Evolutionary conservation across 495 filamentous ascomycete species (phyloP), one percentile per base, ranked within the genome.

Genomic region (Hyaloscypha bicolor): DNA sequence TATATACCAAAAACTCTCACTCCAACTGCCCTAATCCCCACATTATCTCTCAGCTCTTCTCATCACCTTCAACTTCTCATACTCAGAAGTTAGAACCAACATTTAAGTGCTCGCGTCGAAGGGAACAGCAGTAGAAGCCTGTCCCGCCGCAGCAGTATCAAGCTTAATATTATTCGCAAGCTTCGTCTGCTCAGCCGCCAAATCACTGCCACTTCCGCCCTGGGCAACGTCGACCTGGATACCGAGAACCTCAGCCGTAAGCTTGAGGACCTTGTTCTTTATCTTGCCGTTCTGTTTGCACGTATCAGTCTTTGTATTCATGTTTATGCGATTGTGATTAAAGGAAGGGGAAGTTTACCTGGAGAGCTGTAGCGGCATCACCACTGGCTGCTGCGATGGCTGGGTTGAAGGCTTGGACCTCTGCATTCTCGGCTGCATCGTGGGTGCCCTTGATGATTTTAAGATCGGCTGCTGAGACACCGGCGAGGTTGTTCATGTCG

Each of bases 191-290:
- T 83, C 73, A 37, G 72, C 74, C 37, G 80, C 76, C 0, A 69
- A 21, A 32, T 70, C 62, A 22, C 39, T 42, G 25, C 21, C 29
- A 25, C 29, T 51, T 25, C 61, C 64, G 16, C 72, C 72, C 42
- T 74, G 72, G 4, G 72, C 72, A 19, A 59, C 67, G 30, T 74
- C 62, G 55, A 74, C 67, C 37, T 74, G 69, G 19, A 69, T 58
- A 1, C 63, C 69, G n/a, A 74, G 35, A 53, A 71, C 69, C 37
- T 66, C 73, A 32, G 80, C 73, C 62, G 79, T 78, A 52, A 85
- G 73, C 75, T 85, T 85, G 45, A 85, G 74, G 55, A 85, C 80
- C 77, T 85, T 85, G 75, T 85, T 85, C 77, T 82, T 82, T 68
- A 82, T 85, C 73, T 85, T 85, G 65, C 82, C 82, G 32, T 80